Base-by-base conservation (phyloP, 805 yeast species). In the Ogataea pignaliae region DNA sequence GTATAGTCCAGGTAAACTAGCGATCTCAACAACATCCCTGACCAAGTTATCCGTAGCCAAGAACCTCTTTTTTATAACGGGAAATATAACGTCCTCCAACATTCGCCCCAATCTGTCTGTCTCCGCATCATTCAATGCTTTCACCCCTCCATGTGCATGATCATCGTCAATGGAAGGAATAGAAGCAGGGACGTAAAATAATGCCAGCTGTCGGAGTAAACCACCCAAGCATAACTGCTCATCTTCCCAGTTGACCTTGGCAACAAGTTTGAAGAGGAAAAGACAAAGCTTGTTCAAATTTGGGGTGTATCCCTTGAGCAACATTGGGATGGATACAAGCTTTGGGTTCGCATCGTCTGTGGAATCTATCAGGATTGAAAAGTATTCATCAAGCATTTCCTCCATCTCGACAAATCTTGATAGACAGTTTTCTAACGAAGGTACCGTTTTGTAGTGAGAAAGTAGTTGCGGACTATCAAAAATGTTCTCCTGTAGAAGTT, bases 1-100 rank as follows among this genome's bases (percentile, higher is more conserved):
- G 64, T 93, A 93, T 44, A 93, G 68, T 0, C 96, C 96, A 2
- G 98, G 98, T 29, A 93, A 64, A 59, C 83, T 89, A 0, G 99
- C 97, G 33, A 93, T 79, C 61, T 91, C 96, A 5, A 87, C 75
- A 3, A 89, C 79, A 44, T 79, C 82, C 12, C 69, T 57, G 4
- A 63, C 51, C 32, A 88, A 53, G 3, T 56, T 57, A 12, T 68
- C 68, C 0, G 95, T 77, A 0, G 90, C 95, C 12, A 88, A 59
- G 26, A 88, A 76, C 37, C 80, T 65, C 46, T 70, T 70, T 50
- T 83, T 81, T 7, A 88, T 59, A 17, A 76, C 63, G 0, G 95
- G 95, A 50, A 88, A 83, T 1, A 90, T 52, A 0, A 69, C 59
- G 49, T 76, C 70, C 48, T 85, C 95, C 44, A 89, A 54, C 1